Evolutionary conservation across 2,329 filamentous ascomycete genomes (phyloP), one percentile per base, ranked within the genome.

Genomic region (Epichloe amarillans): DNA sequence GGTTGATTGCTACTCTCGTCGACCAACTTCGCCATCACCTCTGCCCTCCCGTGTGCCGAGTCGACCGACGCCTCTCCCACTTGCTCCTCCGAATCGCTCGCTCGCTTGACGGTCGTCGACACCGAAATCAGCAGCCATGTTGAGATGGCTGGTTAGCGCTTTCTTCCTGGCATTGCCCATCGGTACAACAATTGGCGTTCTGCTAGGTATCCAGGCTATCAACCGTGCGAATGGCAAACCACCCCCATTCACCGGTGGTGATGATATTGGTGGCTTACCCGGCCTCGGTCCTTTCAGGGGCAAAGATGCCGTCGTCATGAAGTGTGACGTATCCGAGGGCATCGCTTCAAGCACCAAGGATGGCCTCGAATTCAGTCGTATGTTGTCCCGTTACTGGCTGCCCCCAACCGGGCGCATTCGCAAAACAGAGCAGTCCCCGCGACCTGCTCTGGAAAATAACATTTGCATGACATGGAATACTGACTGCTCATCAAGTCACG

Each of bases 81-180:
- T 42, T 30, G 14, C 36, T 19, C 12, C 30, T 46, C 43, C 14
- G 5, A 26, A 26, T 14, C 26, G 26, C 26, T 37, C 41, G 35
- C 41, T 40, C 26, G 33, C 21, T 41, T 26, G 43, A 37, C 38
- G n/a, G 26, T 35, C 19, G 33, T 12, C 42, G 11, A 35, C 46
- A 19, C 48, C 54, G 14, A 44, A 12, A 44, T 7, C 36, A 5
- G 52, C 47, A 49, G 55, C 56, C 57, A 72, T 72, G 69, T 55
- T 69, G 50, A 60, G 64, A 55, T 70, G 72, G 60, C 59, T 77
- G 52, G 66, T 77, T 62, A 78, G 75, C 62, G 66, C 72, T 49
- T 66, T 65, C 57, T 67, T 79, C 47, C 57, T 78, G 53, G 69
- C 69, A 55, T 62, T 78, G 53, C 75, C 72, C 39, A 69, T 77